phyloP scores from a whole-genome alignment of 2,329 filamentous ascomycete species.

The Aspergillus sergii region DNA sequence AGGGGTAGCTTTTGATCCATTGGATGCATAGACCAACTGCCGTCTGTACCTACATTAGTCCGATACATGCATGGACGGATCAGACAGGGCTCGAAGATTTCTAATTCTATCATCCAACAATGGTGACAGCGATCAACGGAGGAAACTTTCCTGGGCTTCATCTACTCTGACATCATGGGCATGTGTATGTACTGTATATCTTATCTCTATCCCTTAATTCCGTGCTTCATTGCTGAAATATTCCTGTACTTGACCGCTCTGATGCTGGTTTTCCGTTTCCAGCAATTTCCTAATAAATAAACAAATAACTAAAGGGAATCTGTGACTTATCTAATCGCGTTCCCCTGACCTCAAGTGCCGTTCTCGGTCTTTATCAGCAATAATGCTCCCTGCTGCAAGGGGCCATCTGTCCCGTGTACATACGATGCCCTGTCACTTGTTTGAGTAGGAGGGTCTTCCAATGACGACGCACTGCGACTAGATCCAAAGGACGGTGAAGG shows the following conservation, averaged over 20 bases:
- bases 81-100: too few relatives aligned
- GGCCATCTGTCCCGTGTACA: neutral
- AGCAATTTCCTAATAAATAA: neutral
- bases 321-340: neutral
- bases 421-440: neutral
- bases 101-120: too few relatives aligned
- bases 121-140: too few relatives aligned
- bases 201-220: neutral
- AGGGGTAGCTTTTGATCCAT: neutral
- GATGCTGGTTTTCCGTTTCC: neutral
- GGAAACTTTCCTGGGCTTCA: neutral
- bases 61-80: neutral
- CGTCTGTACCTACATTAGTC: neutral
- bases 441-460: neutral
- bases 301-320: neutral
- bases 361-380: neutral
- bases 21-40: too few relatives aligned
- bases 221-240: neutral
- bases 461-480: neutral
- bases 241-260: too few relatives aligned
- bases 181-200: neutral
- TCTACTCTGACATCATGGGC: neutral
- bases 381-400: conserved; percentile 2
- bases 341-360: neutral
- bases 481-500: neutral